Evolutionary conservation across 352 stramenopile genomes (phyloP).

Genomic region (Phytophthora litchii): DNA sequence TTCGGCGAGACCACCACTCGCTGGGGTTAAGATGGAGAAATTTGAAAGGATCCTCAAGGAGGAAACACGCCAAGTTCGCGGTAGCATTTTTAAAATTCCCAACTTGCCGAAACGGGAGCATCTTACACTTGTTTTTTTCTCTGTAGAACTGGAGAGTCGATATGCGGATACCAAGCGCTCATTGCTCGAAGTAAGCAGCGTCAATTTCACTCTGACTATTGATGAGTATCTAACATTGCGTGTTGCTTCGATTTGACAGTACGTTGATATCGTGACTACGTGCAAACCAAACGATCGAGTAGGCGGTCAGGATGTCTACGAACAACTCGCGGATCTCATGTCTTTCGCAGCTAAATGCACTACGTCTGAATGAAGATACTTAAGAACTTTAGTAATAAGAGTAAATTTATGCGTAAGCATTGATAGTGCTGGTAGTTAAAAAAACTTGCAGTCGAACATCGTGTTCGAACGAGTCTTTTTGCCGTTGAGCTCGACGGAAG

Average conservation of each 20-base stretch:
- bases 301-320: conserved; percentile 52
- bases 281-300: conserved; percentile 59
- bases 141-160: conserved; percentile 48
- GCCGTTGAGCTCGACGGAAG: conserved; percentile 44
- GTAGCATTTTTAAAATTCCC: conserved; percentile 5
- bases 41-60: conserved; percentile 44
- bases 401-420: not conserved
- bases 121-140: conserved; percentile 2
- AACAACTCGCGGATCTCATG: conserved; percentile 60
- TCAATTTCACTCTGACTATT: not conserved
- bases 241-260: conserved; percentile 16
- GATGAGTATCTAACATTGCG: not conserved
- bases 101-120: not conserved
- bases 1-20: not conserved
- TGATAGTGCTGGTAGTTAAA: conserved; percentile 7
- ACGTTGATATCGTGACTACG: conserved; percentile 54
- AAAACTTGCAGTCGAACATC: conserved; percentile 60
- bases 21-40: conserved; percentile 29
- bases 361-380: not conserved
- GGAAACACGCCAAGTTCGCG: conserved; percentile 48
- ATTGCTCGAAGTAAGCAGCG: conserved; percentile 48
- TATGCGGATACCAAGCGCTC: conserved; percentile 64
- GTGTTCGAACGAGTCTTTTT: conserved; percentile 22
- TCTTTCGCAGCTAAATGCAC: conserved; percentile 44
- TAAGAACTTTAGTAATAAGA: not conserved